These are phyloP conservation scores for Sanchytrium tribonematis DNA, from an alignment of 371 early-diverging fungal species.

Conservation along the genomic window DNA sequence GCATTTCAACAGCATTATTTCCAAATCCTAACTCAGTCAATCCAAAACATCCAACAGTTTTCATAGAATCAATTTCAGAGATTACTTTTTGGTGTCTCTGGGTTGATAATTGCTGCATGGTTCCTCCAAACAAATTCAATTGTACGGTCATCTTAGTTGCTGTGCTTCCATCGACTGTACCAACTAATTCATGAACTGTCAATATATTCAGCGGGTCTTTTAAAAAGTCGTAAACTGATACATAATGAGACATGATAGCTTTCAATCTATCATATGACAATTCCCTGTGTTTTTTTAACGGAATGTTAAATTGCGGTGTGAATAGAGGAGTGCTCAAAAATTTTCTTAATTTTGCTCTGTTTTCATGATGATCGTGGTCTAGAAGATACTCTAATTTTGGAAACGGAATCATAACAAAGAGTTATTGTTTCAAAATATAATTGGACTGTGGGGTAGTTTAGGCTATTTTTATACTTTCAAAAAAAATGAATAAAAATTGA, in stretches of 20 bases:
- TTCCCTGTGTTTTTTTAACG: conserved; percentile 25
- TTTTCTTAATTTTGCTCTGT: conserved; percentile 20
- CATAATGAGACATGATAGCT: conserved; percentile 24
- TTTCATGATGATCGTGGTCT: conserved; percentile 29
- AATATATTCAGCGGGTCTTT: conserved; percentile 37
- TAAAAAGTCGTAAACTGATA: conserved; percentile 37
- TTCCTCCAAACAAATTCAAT: conserved; percentile 16
- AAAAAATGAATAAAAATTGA: no score
- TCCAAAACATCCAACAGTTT: conserved; percentile 33
- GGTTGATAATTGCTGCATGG: conserved; percentile 35
- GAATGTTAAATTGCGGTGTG: conserved; percentile 26
- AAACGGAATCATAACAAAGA: no score
- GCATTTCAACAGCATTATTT: conserved; percentile 45
- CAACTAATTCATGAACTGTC: conserved; percentile 36
- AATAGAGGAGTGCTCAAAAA: conserved; percentile 28
- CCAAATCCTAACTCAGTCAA: conserved; percentile 42
- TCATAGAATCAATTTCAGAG: conserved; percentile 22
- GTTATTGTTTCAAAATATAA: no score
- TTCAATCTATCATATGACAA: conserved; percentile 31
- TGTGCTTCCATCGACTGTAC: conserved; percentile 34
- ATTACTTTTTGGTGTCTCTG: conserved; percentile 30
- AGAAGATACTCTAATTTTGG: conserved; percentile 13
- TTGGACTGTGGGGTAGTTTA: no score
- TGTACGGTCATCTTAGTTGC: conserved; percentile 32
- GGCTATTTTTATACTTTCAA: no score